Base-by-base conservation (phyloP, 2,329 filamentous ascomycete species). In the Aspergillus pseudoviridinutans region DNA sequence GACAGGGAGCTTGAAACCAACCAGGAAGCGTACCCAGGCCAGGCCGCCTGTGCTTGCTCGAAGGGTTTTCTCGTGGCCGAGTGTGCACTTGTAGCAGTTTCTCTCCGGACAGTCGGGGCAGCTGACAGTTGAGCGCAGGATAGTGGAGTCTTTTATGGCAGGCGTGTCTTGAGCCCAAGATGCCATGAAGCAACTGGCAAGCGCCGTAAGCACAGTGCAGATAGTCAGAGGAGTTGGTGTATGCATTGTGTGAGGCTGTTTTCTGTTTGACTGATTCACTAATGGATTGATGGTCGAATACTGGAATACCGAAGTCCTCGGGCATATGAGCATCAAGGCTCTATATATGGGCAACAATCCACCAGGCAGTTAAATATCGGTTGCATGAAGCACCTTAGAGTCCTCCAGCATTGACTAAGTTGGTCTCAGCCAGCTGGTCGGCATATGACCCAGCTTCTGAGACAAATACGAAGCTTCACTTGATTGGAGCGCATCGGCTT, bases 61-160 rank as follows among this genome's bases (percentile, higher is more conserved):
- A 4, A 62, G 51, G 4, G 49, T 58, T 4, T 29, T 27, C 4
- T 51, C 52, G 8, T 52, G 24, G 4, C 60, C 60, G 7, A 53
- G 50, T 0, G 58, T 58, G 49, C 60, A 62, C 35, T 60, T 53
- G 20, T 57, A 57, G 47, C 60, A 62, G 58, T 60, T 54, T 14
- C 38, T 22, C 2, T 54, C 54, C 2, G 60, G 60, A 10, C 60
- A 62, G 14, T n/a, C 29, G n/a, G 46, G 12, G 22, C 60, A 62
- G 50, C 51, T 54, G 7, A 56, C 52, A 3, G 52, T 61, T 0
- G 60, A 60, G 5, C 56, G 60, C 2, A 58, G 6, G 47, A 62
- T 61, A 20, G 60, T 62, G 1, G 60, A 53, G 53, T 62, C 60
- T 47, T 61, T 62, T 47, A 54, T 53, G 8, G 60, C 54, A 0